These are phyloP conservation scores for Pinus taeda DNA, from an alignment of 75 land plant species.

Conservation along the genomic window DNA sequence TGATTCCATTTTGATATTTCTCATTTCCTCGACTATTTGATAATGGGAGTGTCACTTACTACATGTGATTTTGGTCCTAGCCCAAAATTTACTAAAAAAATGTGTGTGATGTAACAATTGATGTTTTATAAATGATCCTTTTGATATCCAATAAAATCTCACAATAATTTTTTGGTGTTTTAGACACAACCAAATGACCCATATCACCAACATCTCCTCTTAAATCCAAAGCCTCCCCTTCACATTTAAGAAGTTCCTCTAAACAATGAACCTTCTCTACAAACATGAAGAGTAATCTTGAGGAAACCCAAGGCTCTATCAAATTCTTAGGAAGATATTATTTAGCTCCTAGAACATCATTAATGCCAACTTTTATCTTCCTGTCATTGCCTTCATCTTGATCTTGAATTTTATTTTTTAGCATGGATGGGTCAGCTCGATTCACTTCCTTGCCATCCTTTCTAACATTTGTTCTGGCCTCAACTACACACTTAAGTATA, in stretches of 20 bases:
- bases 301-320: conserved; percentile 1
- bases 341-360: not conserved
- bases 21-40: no score
- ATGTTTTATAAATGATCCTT: no score
- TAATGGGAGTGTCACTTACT: no score
- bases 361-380: not conserved
- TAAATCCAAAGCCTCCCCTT: conserved; percentile 87
- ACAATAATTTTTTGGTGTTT: conserved; percentile 22
- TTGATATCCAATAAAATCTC: conserved; percentile 83
- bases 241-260: conserved; percentile 71
- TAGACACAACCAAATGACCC: conserved; percentile 72
- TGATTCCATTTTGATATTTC: no score
- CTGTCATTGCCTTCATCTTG: not conserved
- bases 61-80: no score
- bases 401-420: not conserved
- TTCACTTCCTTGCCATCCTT: not conserved
- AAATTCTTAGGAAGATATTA: not conserved
- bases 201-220: conserved; percentile 99
- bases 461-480: not conserved
- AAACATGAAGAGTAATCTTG: conserved; percentile 7
- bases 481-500: not conserved
- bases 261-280: conserved; percentile 6
- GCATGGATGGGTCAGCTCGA: not conserved
- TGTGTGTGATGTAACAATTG: no score
- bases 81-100: no score